phyloP scores from a whole-genome alignment of 768 basidiomycete genomes.

The Ramaria sp. region DNA sequence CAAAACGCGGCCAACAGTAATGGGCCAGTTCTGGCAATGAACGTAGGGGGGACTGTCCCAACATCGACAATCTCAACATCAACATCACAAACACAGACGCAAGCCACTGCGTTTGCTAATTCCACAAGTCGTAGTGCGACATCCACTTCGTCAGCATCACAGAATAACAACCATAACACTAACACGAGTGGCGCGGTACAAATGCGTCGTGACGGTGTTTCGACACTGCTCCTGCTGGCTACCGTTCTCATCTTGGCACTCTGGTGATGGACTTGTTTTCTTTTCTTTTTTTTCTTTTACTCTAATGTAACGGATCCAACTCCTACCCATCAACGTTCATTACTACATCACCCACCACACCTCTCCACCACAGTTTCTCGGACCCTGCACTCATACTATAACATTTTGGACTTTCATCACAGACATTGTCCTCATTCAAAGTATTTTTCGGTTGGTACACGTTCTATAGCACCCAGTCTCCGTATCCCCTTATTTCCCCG shows the following conservation, averaged over 20 bases:
- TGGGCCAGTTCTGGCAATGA: background rate
- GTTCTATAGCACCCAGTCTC: too few species aligned
- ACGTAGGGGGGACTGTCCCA: background rate
- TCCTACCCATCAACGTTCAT: too few species aligned
- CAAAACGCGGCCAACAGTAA: background rate
- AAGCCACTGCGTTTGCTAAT: background rate
- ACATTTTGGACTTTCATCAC: too few species aligned
- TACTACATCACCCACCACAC: too few species aligned
- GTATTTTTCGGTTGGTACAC: too few species aligned
- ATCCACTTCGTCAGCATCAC: background rate
- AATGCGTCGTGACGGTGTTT: background rate
- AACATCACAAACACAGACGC: background rate
- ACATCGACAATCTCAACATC: background rate
- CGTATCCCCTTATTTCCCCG: too few species aligned
- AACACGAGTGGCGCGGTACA: background rate
- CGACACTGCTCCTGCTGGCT: background rate
- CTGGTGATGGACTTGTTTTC: too few species aligned
- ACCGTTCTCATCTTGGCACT: background rate
- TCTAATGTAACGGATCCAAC: too few species aligned
- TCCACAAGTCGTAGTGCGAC: background rate
- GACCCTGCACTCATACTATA: too few species aligned
- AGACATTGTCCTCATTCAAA: too few species aligned
- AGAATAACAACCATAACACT: background rate
- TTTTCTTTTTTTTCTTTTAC: too few species aligned
- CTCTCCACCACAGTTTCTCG: too few species aligned